Conservation (phyloP, 202 grass and related monocot genomes). For the Carex sylvatica region DNA sequence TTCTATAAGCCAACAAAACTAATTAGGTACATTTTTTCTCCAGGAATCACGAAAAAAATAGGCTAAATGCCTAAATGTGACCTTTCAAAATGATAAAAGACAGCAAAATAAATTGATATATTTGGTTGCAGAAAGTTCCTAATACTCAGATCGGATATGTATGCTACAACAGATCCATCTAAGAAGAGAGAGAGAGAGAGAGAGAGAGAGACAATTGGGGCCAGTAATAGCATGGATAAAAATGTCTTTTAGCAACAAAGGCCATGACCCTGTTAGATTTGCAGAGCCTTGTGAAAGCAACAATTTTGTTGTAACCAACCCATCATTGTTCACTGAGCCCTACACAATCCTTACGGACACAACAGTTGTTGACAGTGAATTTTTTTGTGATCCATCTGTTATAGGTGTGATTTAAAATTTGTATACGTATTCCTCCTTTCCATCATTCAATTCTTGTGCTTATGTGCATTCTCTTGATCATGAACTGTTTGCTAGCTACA, state of each 20-base stretch:
- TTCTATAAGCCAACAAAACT: background rate
- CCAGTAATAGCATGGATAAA: constrained; percentile 54
- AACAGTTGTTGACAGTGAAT: constrained; percentile 49
- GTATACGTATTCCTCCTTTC: constrained; percentile 67
- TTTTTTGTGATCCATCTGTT: constrained; percentile 29
- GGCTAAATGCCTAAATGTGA: constrained; percentile 2
- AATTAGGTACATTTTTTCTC: background rate
- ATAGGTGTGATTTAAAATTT: constrained; percentile 61
- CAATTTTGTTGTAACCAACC: constrained; percentile 54
- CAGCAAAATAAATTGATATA: background rate
- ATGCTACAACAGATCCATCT: constrained; percentile 16
- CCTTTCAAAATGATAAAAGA: constrained; percentile 16
- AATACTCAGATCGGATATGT: constrained; percentile 11
- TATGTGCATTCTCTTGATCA: constrained; percentile 28
- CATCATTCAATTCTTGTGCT: constrained; percentile 60
- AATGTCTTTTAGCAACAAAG: constrained; percentile 59
- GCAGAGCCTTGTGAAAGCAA: constrained; percentile 73
- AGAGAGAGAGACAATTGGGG: constrained; percentile 28
- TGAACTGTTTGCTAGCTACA: constrained; percentile 38
- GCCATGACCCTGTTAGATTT: constrained; percentile 69
- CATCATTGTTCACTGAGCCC: constrained; percentile 54
- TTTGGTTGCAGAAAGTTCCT: constrained; percentile 13
- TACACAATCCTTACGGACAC: constrained; percentile 31
- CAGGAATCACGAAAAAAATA: background rate
- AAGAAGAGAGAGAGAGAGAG: background rate